Base-by-base conservation (phyloP, 2,329 filamentous ascomycete species). In the Penicillium frequentans region DNA sequence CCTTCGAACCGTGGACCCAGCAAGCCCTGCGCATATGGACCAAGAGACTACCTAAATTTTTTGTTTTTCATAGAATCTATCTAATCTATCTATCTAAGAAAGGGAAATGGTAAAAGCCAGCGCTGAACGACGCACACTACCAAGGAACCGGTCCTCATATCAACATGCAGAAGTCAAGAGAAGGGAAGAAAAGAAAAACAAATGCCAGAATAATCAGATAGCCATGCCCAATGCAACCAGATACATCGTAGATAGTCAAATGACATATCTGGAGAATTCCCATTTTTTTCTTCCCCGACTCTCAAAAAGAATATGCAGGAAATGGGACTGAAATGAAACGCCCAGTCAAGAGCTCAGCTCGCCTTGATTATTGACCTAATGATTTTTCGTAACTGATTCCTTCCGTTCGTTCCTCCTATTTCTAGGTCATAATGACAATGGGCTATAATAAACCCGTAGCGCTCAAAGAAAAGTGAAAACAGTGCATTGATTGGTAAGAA, bases 21-120 rank as follows among this genome's bases (percentile, higher is more conserved):
- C 9, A 19, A 21, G 19, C 10, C 19, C 19, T 21, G 39, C 11
- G 2, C 8, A 11, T 4, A 5, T 11, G 39, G 39, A 23, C 21
- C 37, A 8, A n/a, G 6, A 37, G 49, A 51, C 45, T 61, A 54
- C 56, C 58, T 56, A 59, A 39, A 27, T 49, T 49, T 49, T 49
- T 33, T 5, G 29, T 5, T 37, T 52, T 33, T 37, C 9, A 14
- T 45, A 48, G 55, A 52, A 64, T 63, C 61, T 65, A 66, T 66
- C 62, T 64, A 64, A 61, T 64, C 60, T 67, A 65, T 64, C 63
- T 66, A 65, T 67, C 54, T 56, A 60, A 23, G 3, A 3, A 57
- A 29, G 26, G 26, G 26, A 44, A 49, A 37, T 13, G 23, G 14
- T 24, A 42, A 55, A 52, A 53, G 42, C 52, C 49, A 62, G 48